Conservation (phyloP, 306 rosid genomes). For the Cucumis melo region DNA sequence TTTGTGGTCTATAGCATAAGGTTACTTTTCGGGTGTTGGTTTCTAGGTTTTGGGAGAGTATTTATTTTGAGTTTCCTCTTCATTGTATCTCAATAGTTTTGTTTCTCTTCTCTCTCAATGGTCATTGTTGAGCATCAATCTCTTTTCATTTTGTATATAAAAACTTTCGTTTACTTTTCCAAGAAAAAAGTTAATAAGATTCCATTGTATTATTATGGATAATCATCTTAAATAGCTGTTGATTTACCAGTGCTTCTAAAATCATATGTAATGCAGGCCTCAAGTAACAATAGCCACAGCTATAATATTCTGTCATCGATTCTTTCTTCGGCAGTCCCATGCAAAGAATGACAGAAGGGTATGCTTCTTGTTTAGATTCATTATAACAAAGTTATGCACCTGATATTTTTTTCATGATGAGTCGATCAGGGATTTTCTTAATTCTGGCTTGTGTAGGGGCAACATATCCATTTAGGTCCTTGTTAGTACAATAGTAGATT, state of each 20-base stretch:
- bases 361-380: constrained; percentile 17
- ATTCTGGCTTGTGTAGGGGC: not conserved
- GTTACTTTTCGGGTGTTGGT: too few relatives aligned
- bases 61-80: too few relatives aligned
- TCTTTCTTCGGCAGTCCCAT: constrained; percentile 95
- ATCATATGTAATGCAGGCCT: constrained; percentile 52
- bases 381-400: not conserved
- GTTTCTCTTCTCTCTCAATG: too few relatives aligned
- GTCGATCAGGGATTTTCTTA: not conserved
- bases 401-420: not conserved
- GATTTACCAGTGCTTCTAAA: not conserved
- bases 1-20: too few relatives aligned
- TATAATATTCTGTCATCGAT: constrained; percentile 89
- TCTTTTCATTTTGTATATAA: too few relatives aligned
- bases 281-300: constrained; percentile 98
- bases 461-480: not conserved
- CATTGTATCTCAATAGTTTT: too few relatives aligned
- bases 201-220: not conserved
- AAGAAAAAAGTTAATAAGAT: not conserved
- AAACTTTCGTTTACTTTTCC: too few relatives aligned
- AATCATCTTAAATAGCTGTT: not conserved
- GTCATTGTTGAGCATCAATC: too few relatives aligned
- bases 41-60: too few relatives aligned
- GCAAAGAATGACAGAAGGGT: constrained; percentile 98
- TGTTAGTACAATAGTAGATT: not conserved